Evolutionary conservation across 2,329 filamentous ascomycete genomes (phyloP), one percentile per base, ranked within the genome.

Genomic region (Knufia petricola): DNA sequence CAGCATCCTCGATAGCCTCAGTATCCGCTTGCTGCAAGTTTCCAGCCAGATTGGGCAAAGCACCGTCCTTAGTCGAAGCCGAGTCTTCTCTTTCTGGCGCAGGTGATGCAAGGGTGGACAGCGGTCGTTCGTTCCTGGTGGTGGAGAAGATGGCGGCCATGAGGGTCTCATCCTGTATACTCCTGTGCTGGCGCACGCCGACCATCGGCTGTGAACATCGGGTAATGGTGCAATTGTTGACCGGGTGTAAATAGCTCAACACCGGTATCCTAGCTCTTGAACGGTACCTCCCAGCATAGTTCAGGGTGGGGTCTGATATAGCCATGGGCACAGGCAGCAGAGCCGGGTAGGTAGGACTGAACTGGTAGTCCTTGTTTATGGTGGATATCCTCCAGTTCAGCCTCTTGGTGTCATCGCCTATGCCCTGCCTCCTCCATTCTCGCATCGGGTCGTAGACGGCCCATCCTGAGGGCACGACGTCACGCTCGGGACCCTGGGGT

Each of bases 161-260:
- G 3, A 98, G 78, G 59, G 88, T 87, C 68, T 98, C 92, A 62
- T 98, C 92, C 64, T 98, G 92, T 26, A 94, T 86, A 60, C 89
- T 96, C 37, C 90, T 81, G 61, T 94, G 92, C 53, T 85, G 81
- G 42, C 85, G 80, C 20, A 96, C 78, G 12, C 92, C 92, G 1
- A 90, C 85, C 50, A 90, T 73, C 0, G 92, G 92, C 63, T 98
- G 92, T 2, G 90, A 94, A 62, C 88, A 94, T 62, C 92, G 78
- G 1, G 90, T 95, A 55, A 98, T 95, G 20, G 89, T 92, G 66
- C 92, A 96, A 64, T 94, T 95, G 64, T 96, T 98, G 59, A 95
- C 75, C 0, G 87, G 87, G 65, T 98, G 92, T n/a, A 95, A 79
- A 65, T 98, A 98, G 19, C 88, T 88, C 32, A 98, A 71, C 2